These are phyloP conservation scores for Eremothecium gossypii DNA, from an alignment of 1,139 yeast genomes.

Conservation along the genomic window DNA sequence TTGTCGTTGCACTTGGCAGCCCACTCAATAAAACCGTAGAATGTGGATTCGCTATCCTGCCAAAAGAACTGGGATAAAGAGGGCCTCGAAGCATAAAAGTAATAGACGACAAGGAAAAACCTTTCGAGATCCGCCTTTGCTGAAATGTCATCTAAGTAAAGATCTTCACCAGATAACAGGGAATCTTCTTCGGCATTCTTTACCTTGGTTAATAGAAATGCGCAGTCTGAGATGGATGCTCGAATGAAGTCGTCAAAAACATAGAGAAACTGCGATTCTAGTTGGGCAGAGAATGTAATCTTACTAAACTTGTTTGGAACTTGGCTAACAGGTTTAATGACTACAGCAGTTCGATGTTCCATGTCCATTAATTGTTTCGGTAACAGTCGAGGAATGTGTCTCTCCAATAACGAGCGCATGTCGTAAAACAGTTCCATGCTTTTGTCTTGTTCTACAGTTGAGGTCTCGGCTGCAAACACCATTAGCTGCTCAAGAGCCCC, in stretches of 20 bases:
- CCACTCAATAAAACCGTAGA: constrained; percentile 79
- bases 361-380: constrained; percentile 41
- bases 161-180: constrained; percentile 44
- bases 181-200: constrained; percentile 84
- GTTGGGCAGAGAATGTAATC: constrained; percentile 19
- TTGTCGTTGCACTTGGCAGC: constrained; percentile 79
- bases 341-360: constrained; percentile 14
- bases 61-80: constrained; percentile 57
- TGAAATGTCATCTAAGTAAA: constrained; percentile 43
- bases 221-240: constrained; percentile 59
- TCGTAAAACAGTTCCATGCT: constrained; percentile 47
- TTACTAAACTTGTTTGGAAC: constrained; percentile 6
- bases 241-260: constrained; percentile 47
- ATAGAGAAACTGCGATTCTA: constrained; percentile 20
- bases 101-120: constrained; percentile 70
- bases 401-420: constrained; percentile 58
- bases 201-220: constrained; percentile 69
- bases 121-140: constrained; percentile 80
- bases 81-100: constrained; percentile 55
- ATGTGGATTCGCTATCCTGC: constrained; percentile 54
- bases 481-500: constrained; percentile 81
- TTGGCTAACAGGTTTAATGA: constrained; percentile 1
- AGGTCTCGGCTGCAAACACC: constrained; percentile 60
- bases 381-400: constrained; percentile 47
- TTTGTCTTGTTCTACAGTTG: constrained; percentile 32